These are phyloP conservation scores for Glycine soja DNA, from an alignment of 306 rosid species.

Conservation along the genomic window DNA sequence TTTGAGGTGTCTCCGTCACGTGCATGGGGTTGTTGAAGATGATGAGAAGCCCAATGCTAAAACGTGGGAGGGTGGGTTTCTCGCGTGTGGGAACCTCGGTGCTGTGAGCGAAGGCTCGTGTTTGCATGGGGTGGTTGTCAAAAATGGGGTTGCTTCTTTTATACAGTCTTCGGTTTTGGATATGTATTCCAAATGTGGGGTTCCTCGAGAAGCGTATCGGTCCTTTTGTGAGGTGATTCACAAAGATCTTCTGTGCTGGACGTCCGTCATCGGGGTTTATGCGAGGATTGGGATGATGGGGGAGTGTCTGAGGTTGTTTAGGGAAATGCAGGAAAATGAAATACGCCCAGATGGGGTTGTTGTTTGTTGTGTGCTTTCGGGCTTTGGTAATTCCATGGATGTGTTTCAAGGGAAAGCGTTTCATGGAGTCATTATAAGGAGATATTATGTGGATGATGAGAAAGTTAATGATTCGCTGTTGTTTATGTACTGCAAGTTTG, in stretches of 20 bases:
- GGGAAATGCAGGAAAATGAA: conserved; percentile 9
- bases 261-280: not conserved
- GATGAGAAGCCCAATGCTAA: not conserved
- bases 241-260: conserved; percentile 15
- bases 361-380: conserved; percentile 1
- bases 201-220: not conserved
- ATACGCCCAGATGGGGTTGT: not conserved
- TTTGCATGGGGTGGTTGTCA: not conserved
- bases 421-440: not conserved
- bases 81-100: not conserved
- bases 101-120: not conserved
- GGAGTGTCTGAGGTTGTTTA: not conserved
- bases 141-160: not conserved
- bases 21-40: not conserved
- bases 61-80: conserved; percentile 30
- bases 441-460: conserved; percentile 1
- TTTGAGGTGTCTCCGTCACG: not conserved
- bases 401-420: conserved; percentile 8
- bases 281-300: conserved; percentile 20
- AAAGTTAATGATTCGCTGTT: conserved; percentile 5
- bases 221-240: not conserved
- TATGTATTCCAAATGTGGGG: conserved; percentile 22
- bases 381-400: conserved; percentile 4
- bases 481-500: conserved; percentile 23
- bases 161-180: conserved; percentile 2